These are phyloP conservation scores for Colletotrichum sp. DNA, from an alignment of 2,329 filamentous ascomycete species.

Conservation along the genomic window DNA sequence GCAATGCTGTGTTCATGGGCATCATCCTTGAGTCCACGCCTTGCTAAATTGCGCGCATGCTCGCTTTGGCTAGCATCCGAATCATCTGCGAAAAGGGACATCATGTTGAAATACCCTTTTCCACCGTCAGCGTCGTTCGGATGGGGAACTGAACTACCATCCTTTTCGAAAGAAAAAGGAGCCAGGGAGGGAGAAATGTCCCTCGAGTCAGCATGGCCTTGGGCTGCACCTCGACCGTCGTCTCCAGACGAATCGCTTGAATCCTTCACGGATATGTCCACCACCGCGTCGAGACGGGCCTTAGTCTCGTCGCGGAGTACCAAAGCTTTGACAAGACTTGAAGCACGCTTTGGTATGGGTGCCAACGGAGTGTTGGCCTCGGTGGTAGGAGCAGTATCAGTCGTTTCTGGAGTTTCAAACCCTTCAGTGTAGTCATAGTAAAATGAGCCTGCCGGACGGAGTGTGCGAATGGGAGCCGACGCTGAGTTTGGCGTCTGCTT, in stretches of 20 bases:
- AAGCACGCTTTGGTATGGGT: conserved; percentile 33
- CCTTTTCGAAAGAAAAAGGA: background rate
- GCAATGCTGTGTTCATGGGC: background rate
- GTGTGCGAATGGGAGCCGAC: conserved; percentile 26
- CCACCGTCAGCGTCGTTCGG: no score
- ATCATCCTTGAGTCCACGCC: background rate
- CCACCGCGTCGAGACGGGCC: conserved; percentile 15
- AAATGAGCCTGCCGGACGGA: conserved; percentile 39
- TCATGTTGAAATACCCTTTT: background rate
- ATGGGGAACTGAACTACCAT: background rate
- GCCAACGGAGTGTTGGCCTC: conserved; percentile 29
- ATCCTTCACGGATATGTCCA: conserved; percentile 20
- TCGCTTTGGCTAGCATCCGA: background rate
- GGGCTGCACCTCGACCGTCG: background rate
- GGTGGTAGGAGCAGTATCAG: background rate
- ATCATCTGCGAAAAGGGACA: background rate
- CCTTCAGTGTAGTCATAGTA: conserved; percentile 62
- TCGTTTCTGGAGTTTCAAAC: conserved; percentile 42
- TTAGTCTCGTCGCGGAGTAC: conserved; percentile 29
- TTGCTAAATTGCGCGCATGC: background rate
- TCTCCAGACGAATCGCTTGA: conserved; percentile 16
- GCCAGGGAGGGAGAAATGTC: background rate
- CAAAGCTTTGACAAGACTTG: conserved; percentile 27
- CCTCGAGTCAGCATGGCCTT: background rate
- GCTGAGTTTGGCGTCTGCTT: conserved; percentile 27